Percentiles rank a stretch among this genome's conserved stretches.
phyloP scores from a whole-genome alignment of 768 basidiomycete genomes.

The Podaxis carcinomalis region DNA sequence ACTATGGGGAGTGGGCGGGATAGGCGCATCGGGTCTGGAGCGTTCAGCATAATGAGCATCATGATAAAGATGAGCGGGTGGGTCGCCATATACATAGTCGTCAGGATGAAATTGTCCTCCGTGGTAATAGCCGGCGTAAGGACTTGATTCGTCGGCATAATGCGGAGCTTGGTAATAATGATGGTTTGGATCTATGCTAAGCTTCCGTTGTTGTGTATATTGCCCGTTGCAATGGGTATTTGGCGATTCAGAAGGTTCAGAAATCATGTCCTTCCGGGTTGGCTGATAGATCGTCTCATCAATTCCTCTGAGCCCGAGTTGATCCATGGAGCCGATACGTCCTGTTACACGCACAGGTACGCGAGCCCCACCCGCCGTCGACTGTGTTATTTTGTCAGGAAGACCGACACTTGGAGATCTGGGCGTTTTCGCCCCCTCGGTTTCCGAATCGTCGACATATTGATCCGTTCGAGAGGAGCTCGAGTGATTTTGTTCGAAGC shows the following conservation, averaged over 20 bases:
- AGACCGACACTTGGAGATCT: constrained; percentile 62
- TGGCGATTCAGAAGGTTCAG: background rate
- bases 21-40: constrained; percentile 67
- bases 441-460: constrained; percentile 38
- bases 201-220: background rate
- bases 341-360: background rate
- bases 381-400: constrained; percentile 34
- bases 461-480: constrained; percentile 33
- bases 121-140: constrained; percentile 1
- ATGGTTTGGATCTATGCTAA: constrained; percentile 3
- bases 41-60: constrained; percentile 12
- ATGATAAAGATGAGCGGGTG: constrained; percentile 10
- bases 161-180: background rate
- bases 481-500: constrained; percentile 22
- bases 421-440: constrained; percentile 59
- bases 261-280: background rate
- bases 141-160: constrained; percentile 9
- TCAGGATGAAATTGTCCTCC: constrained; percentile 17
- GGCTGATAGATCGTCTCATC: constrained; percentile 7
- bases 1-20: constrained; percentile 76
- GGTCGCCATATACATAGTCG: constrained; percentile 53
- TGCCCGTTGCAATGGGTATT: background rate
- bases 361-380: background rate
- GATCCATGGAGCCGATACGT: constrained; percentile 7
- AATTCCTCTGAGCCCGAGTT: constrained; percentile 5